Percentiles rank a stretch among this genome's conserved stretches.
Conservation (phyloP, 768 basidiomycete species). For the Peribolospora baueri region DNA sequence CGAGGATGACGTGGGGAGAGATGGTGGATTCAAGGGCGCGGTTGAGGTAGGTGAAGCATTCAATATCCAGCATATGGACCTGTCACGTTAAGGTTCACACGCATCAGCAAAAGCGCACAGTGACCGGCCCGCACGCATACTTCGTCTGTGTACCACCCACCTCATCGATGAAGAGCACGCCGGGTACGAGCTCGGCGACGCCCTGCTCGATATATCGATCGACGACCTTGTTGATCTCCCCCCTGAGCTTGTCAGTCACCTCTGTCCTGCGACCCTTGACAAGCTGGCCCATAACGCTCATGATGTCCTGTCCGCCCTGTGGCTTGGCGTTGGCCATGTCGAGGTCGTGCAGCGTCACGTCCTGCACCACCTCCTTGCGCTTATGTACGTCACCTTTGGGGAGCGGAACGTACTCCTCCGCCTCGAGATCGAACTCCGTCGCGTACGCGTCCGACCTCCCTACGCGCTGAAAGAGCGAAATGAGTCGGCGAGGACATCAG, state of each 20-base stretch:
- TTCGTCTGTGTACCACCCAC: constrained; percentile 26
- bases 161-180: constrained; percentile 97
- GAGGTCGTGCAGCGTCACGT: constrained; percentile 79
- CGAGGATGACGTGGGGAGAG: constrained; percentile 91
- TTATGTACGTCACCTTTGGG: constrained; percentile 95
- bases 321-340: constrained; percentile 92
- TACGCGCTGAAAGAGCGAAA: constrained; percentile 38
- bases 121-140: background rate
- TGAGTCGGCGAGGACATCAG: background rate
- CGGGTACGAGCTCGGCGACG: constrained; percentile 90
- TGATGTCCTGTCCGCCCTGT: constrained; percentile 84
- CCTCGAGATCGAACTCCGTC: constrained; percentile 88
- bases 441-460: constrained; percentile 94
- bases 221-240: constrained; percentile 93
- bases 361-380: constrained; percentile 81
- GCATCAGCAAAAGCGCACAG: background rate
- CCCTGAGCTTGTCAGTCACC: constrained; percentile 81
- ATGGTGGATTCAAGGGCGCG: constrained; percentile 82
- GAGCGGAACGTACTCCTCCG: constrained; percentile 90
- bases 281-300: constrained; percentile 79
- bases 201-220: constrained; percentile 95
- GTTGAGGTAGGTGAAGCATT: constrained; percentile 97
- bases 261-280: constrained; percentile 86
- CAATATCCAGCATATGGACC: constrained; percentile 99
- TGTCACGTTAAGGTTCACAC: constrained; percentile 15